Evolutionary conservation across 192 early-diverging fungal species (phyloP), one percentile per base, ranked within the genome.

Genomic region (Ambispora gerdemannii): DNA sequence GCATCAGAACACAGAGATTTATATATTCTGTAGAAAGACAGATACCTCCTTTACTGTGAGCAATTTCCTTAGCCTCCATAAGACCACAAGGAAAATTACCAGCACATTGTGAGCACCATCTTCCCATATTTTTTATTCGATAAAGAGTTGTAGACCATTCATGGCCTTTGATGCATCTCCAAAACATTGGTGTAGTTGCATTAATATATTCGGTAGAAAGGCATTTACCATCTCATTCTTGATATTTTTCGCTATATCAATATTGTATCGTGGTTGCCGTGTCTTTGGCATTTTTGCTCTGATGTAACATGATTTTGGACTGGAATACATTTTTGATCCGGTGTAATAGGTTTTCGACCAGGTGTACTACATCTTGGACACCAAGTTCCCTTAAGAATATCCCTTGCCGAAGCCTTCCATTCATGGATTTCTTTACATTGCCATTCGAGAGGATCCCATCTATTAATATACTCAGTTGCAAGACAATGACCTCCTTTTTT

Each of bases 311-410:
- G n/a, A n/a, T n/a, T n/a, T n/a, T n/a, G n/a, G n/a, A n/a, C n/a
- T n/a, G n/a, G n/a, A n/a, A n/a, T n/a, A n/a, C n/a, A n/a, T n/a
- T n/a, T n/a, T n/a, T n/a, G n/a, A n/a, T n/a, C n/a, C n/a, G n/a
- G n/a, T n/a, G n/a, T n/a, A n/a, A n/a, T n/a, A n/a, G n/a, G n/a
- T n/a, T n/a, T n/a, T n/a, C n/a, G n/a, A n/a, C n/a, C n/a, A n/a
- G n/a, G n/a, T n/a, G n/a, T n/a, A n/a, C n/a, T n/a, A n/a, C n/a
- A n/a, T n/a, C n/a, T n/a, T 58, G 3, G 34, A 63, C 33, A 63
- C n/a, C 62, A 63, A 63, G 62, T 63, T 63, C 38, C 62, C n/a
- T 63, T 36, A 63, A 63, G 32, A 43, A 63, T 63, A 63, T 43
- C 62, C 22, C 38, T 17, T n/a, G 19, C 3, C 25, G 62, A 63